phyloP scores from a whole-genome alignment of 345 rosid genomes.

The Eucalyptus tenuipes region DNA sequence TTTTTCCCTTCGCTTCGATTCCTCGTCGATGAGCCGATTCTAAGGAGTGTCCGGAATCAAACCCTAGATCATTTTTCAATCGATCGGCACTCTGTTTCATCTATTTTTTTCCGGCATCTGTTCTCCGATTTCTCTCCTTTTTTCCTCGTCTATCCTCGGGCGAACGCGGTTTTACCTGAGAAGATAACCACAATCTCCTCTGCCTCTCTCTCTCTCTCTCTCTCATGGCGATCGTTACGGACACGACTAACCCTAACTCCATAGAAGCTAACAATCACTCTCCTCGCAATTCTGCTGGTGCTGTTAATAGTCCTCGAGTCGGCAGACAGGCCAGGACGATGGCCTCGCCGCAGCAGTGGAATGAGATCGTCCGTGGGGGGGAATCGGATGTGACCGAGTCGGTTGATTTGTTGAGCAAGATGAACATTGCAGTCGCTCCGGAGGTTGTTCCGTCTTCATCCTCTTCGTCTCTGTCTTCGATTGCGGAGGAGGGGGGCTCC shows the following conservation, averaged over 20 bases:
- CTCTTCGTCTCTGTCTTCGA: slow-evolving; percentile 10
- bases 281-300: background rate
- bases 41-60: background rate
- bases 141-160: background rate
- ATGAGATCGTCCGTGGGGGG: slow-evolving; percentile 26
- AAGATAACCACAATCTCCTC: background rate
- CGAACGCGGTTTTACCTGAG: background rate
- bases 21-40: background rate
- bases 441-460: background rate
- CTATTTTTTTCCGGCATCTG: background rate
- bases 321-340: background rate
- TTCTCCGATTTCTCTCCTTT: background rate
- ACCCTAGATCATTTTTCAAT: background rate
- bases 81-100: background rate
- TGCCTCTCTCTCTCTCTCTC: background rate
- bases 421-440: background rate
- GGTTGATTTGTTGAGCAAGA: background rate
- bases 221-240: background rate
- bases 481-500: slow-evolving; percentile 16
- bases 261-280: background rate
- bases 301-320: background rate
- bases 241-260: background rate
- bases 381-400: slow-evolving; percentile 16
- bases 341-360: slow-evolving; percentile 24
- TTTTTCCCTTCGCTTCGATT: background rate